These are phyloP conservation scores for Boletus eberwhitei DNA, from an alignment of 768 basidiomycete genomes.

Conservation along the genomic window DNA sequence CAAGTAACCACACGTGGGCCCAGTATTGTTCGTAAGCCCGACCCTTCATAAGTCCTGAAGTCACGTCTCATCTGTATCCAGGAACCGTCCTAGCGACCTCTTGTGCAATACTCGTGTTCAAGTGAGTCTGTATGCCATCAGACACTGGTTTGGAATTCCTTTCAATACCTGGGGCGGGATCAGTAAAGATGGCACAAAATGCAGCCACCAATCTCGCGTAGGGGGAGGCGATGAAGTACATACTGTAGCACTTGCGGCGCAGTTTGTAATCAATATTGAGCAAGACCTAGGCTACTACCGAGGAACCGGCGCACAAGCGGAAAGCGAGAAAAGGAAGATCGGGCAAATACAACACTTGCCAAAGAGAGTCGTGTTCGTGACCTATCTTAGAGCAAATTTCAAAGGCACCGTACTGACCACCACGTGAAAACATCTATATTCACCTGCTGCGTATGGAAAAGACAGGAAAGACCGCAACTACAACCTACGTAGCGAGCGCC, in stretches of 20 bases:
- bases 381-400: not conserved
- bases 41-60: not conserved
- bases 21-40: not conserved
- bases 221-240: not conserved
- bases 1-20: not conserved
- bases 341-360: constrained; percentile 10
- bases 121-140: not conserved
- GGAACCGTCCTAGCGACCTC: not conserved
- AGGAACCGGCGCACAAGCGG: constrained; percentile 1
- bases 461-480: not conserved
- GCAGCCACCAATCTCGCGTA: no score
- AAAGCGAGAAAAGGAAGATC: constrained; percentile 5
- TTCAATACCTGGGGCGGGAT: not conserved
- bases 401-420: not conserved
- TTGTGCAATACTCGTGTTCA: not conserved
- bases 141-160: constrained; percentile 6
- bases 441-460: not conserved
- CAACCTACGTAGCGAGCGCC: constrained; percentile 23
- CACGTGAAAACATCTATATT: not conserved
- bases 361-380: not conserved
- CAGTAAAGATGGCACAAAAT: not conserved
- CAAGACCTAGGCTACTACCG: not conserved
- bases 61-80: not conserved
- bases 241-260: not conserved
- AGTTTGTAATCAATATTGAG: no score